Evolutionary conservation across 768 basidiomycete species (phyloP).

Genomic region (Terana coerulea): DNA sequence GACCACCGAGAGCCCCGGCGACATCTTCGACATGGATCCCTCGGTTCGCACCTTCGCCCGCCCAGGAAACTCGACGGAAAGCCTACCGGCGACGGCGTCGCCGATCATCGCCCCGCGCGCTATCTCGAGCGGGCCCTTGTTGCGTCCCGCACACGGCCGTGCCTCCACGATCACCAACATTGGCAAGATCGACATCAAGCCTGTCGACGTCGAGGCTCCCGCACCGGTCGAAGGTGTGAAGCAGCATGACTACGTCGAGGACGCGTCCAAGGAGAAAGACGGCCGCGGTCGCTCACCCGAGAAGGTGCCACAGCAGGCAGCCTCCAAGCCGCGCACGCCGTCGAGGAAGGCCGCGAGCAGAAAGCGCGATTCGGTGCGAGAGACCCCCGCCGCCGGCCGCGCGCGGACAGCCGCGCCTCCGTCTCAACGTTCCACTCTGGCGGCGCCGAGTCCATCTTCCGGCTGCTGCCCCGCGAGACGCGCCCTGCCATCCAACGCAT

Average conservation of each 20-base stretch:
- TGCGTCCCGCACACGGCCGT: constrained; percentile 7
- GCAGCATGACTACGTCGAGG: constrained; percentile 17
- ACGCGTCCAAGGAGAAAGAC: constrained; percentile 11
- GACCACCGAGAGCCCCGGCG: constrained; percentile 37
- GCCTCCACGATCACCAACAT: constrained; percentile 15
- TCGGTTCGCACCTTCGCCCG: constrained; percentile 75
- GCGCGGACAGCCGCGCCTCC: constrained; percentile 30
- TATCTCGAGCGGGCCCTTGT: constrained; percentile 5
- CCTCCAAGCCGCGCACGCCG: constrained; percentile 1
- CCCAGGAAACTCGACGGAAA: constrained; percentile 75
- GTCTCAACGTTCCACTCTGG: constrained; percentile 64
- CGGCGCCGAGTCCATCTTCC: constrained; percentile 93
- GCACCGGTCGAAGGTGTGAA: constrained; percentile 15
- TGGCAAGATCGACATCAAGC: background rate
- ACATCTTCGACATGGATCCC: constrained; percentile 72
- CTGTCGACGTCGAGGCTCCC: background rate
- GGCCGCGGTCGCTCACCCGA: background rate
- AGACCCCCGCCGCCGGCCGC: constrained; percentile 20
- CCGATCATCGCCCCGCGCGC: constrained; percentile 16
- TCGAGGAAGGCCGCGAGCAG: background rate
- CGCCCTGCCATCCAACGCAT: constrained; percentile 88
- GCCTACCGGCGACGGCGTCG: constrained; percentile 38
- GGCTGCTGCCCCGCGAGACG: constrained; percentile 90
- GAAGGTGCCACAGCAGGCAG: background rate
- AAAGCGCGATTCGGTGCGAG: constrained; percentile 9